Conservation (phyloP, 2,329 filamentous ascomycete species). For the Huntiella abstrusa region DNA sequence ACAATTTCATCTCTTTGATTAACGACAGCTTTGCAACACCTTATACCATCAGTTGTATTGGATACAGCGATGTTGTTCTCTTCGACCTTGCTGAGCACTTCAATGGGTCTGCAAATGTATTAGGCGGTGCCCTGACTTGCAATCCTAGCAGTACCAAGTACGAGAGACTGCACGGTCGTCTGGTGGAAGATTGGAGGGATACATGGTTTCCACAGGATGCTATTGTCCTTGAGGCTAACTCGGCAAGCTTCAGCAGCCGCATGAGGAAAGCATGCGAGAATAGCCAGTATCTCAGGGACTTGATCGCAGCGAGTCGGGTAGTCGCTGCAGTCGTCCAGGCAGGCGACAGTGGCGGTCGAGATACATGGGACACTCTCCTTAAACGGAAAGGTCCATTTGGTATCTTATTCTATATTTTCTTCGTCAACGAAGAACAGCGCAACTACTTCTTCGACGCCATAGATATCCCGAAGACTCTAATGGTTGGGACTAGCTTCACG, state of each 20-base stretch:
- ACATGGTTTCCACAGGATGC: slow-evolving; percentile 15
- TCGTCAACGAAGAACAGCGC: slow-evolving; percentile 21
- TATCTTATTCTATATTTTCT: slow-evolving; percentile 24
- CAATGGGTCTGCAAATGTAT: slow-evolving; percentile 34
- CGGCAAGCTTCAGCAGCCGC: slow-evolving; percentile 19
- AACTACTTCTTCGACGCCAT: slow-evolving; percentile 29
- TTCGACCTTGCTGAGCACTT: slow-evolving; percentile 40
- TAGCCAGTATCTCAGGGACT: slow-evolving; percentile 15
- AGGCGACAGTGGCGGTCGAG: too few relatives aligned
- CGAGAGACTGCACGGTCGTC: slow-evolving; percentile 17
- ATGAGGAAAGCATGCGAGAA: slow-evolving; percentile 17
- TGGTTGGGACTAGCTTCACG: slow-evolving; percentile 31
- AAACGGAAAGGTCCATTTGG: background rate
- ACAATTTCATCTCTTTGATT: slow-evolving; percentile 25
- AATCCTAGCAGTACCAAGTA: slow-evolving; percentile 28
- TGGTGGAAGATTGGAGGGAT: slow-evolving; percentile 9
- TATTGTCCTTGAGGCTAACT: slow-evolving; percentile 22
- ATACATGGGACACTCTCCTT: too few relatives aligned
- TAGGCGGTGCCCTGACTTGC: slow-evolving; percentile 30
- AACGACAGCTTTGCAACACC: slow-evolving; percentile 32
- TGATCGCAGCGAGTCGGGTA: slow-evolving; percentile 12
- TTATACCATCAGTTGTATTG: slow-evolving; percentile 31
- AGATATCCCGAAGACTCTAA: slow-evolving; percentile 28
- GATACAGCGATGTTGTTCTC: slow-evolving; percentile 29
- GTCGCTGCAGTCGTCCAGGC: too few relatives aligned